phyloP scores from a whole-genome alignment of 208 protist genomes.

The Leishmania guyanensis region DNA sequence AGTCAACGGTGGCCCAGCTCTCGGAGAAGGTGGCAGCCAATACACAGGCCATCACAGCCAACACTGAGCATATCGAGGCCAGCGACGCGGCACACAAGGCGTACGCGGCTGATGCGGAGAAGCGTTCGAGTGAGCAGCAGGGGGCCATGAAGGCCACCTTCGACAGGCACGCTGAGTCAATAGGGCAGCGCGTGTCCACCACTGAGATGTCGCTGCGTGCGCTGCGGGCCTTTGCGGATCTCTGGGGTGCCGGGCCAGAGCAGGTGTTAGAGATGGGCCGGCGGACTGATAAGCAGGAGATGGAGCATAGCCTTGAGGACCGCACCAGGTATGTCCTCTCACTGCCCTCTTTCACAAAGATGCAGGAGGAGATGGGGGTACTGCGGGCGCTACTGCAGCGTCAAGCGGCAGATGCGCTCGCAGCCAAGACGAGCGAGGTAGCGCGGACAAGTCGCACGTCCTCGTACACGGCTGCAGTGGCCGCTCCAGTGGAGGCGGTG shows the following conservation, averaged over 20 bases:
- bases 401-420: conserved; percentile 53
- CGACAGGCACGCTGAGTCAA: conserved; percentile 5
- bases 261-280: conserved; percentile 49
- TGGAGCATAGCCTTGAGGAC: conserved; percentile 52
- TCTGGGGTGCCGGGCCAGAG: conserved; percentile 55
- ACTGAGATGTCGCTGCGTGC: conserved; percentile 21
- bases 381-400: conserved; percentile 62
- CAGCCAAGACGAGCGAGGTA: conserved; percentile 42
- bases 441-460: conserved; percentile 27
- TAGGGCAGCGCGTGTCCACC: conserved; percentile 14
- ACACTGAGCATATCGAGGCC: not conserved
- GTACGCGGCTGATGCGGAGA: no score
- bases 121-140: conserved; percentile 9
- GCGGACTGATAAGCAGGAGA: conserved; percentile 24
- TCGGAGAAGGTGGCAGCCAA: conserved; percentile 22
- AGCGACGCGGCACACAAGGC: no score
- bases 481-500: not conserved
- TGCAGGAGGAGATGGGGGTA: conserved; percentile 73
- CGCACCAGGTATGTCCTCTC: conserved; percentile 65
- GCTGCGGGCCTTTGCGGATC: conserved; percentile 48
- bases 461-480: conserved; percentile 6
- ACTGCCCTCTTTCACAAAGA: conserved; percentile 57
- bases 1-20: conserved; percentile 18
- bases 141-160: conserved; percentile 11
- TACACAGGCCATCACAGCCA: conserved; percentile 3